Evolutionary conservation across 2,329 filamentous ascomycete species (phyloP).

Genomic region (Ceratocystis harringtonii): DNA sequence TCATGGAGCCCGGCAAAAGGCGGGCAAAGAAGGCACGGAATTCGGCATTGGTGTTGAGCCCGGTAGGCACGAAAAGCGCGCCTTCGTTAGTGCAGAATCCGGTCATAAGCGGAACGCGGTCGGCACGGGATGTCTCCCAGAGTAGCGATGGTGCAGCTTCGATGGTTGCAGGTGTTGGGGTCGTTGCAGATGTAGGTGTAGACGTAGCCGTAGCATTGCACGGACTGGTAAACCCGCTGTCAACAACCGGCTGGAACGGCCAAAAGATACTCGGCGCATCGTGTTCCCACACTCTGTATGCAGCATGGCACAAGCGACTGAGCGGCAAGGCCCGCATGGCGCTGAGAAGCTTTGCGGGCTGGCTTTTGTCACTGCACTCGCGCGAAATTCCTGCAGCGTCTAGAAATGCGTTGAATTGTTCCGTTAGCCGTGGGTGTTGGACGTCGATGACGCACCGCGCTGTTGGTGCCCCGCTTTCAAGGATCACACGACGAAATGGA

Average conservation of each 20-base stretch:
- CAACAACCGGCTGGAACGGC: slow-evolving; percentile 57
- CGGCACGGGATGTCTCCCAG: slow-evolving; percentile 30
- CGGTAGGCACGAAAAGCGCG: slow-evolving; percentile 43
- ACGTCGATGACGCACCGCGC: slow-evolving; percentile 38
- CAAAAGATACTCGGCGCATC: slow-evolving; percentile 29
- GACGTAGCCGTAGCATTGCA: too few species aligned
- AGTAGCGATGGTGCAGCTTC: slow-evolving; percentile 32
- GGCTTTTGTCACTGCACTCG: slow-evolving; percentile 23
- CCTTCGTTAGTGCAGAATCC: slow-evolving; percentile 61
- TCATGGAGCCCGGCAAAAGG: slow-evolving; percentile 43
- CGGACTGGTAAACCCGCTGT: slow-evolving; percentile 33
- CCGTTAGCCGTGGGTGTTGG: slow-evolving; percentile 40
- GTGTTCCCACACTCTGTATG: neutral
- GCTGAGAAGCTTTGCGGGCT: slow-evolving; percentile 27
- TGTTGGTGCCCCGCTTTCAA: slow-evolving; percentile 42
- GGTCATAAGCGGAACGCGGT: slow-evolving; percentile 35
- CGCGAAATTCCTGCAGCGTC: neutral
- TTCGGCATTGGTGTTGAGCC: slow-evolving; percentile 32
- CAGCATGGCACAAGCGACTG: slow-evolving; percentile 18
- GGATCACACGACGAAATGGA: slow-evolving; percentile 38
- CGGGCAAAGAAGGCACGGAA: slow-evolving; percentile 46
- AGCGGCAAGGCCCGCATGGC: slow-evolving; percentile 30
- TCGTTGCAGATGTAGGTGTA: slow-evolving; percentile 30
- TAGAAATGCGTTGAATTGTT: slow-evolving; percentile 40
- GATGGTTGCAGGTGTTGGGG: slow-evolving; percentile 24